Base-by-base conservation (phyloP, 225 moss, liverwort and hornwort species). In the Neckera pumila region DNA sequence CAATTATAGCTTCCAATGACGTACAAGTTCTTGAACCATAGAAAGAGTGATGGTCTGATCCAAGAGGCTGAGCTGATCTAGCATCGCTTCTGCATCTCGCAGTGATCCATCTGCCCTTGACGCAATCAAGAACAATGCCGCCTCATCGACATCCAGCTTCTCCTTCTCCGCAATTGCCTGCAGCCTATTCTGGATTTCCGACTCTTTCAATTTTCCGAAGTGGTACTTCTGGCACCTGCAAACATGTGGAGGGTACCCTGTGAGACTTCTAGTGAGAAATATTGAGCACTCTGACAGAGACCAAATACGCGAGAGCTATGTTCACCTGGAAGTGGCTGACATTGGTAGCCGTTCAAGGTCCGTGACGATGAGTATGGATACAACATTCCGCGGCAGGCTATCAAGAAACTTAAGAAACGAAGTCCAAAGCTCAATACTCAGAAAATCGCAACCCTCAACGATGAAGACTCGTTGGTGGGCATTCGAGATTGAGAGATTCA, bases 1-100 rank as follows among this genome's bases (percentile, higher is more conserved):
- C 54, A 80, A 34, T 33, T 72, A 80, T 34, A 79, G 58, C 27
- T 86, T 83, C 83, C 27, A 71, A 40, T 66, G 82, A 90, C 86
- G 76, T 91, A 98, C 98, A 89, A 97, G 92, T 85, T 98, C 98
- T 71, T 98, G 96, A 23, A 98, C 97, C 94, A 94, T 95, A 34
- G 95, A 90, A 36, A 96, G 87, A 42, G 94, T 89, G 85, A 98
- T 89, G 28, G 88, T 89, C 90, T 92, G 95, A 25, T 97, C 98
- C 86, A 97, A 89, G 43, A 98, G 92, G 62, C 96, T 97, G 47
- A 98, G 91, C 85, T 97, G 98, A 85, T 98, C 97, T 12, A 98
- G 94, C 64, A 91, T 93, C 26, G 92, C 93, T 87, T 96, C 98
- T 26, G 97, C 98, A 79, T 97, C 96, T 81, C 96, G 92, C 20